These are phyloP conservation scores for Erodium maritimum DNA, from an alignment of 345 rosid species.

Conservation along the genomic window DNA sequence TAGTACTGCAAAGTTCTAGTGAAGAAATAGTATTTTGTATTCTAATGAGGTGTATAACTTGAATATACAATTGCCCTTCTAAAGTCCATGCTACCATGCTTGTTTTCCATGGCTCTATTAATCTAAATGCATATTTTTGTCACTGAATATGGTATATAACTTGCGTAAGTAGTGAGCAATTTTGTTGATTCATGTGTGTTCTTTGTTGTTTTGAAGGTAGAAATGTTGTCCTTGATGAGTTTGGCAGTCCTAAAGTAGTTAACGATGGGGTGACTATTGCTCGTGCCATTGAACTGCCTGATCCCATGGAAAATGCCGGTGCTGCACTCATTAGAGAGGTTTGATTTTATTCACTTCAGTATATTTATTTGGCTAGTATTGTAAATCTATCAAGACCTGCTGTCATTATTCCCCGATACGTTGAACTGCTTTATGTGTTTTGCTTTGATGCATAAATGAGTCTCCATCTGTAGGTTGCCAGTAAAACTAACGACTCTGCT, in stretches of 20 bases:
- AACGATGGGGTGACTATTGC: slow-evolving; percentile 99
- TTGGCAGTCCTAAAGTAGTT: slow-evolving; percentile 89
- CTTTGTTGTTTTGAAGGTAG: slow-evolving; percentile 43
- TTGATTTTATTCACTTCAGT: slow-evolving; percentile 3
- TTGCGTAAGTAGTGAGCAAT: too few species aligned
- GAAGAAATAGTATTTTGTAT: too few species aligned
- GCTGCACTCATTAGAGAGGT: slow-evolving; percentile 99
- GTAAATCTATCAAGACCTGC: too few species aligned
- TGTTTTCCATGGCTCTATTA: neutral
- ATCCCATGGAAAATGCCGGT: slow-evolving; percentile 97
- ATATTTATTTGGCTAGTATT: too few species aligned
- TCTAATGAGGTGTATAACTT: too few species aligned
- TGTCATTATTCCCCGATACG: neutral
- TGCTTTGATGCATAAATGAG: neutral
- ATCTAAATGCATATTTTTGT: neutral
- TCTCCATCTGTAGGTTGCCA: slow-evolving; percentile 52
- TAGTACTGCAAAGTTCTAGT: neutral
- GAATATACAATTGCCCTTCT: too few species aligned
- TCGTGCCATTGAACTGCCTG: slow-evolving; percentile 81
- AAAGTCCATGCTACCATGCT: too few species aligned
- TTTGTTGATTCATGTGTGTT: too few species aligned
- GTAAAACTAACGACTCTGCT: slow-evolving; percentile 95
- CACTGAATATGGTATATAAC: too few species aligned
- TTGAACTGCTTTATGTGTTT: neutral
- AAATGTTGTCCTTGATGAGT: slow-evolving; percentile 92